Conservation (phyloP, 73 alveolate genomes). For the Vitrella brassicaformis region DNA sequence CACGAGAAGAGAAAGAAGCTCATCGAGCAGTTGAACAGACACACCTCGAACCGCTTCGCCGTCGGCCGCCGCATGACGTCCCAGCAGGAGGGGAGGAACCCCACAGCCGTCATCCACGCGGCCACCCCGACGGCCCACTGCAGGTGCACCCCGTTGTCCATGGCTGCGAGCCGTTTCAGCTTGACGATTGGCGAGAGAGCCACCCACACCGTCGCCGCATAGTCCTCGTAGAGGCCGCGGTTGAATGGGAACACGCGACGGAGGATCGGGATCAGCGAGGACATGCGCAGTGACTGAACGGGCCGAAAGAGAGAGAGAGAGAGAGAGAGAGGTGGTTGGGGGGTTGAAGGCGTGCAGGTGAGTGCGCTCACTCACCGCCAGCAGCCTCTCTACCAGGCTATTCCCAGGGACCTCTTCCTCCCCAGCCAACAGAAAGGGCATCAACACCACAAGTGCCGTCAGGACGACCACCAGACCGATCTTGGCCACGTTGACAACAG, state of each 20-base stretch:
- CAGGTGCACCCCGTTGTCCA: neutral
- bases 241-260: constrained; percentile 55
- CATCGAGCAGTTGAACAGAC: constrained; percentile 9
- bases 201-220: neutral
- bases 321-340: too few relatives aligned
- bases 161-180: neutral
- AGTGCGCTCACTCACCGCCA: too few relatives aligned
- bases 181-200: neutral
- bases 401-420: too few relatives aligned
- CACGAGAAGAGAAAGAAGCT: constrained; percentile 27
- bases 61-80: neutral
- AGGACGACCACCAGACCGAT: too few relatives aligned
- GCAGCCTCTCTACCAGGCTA: too few relatives aligned
- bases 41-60: neutral
- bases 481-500: too few relatives aligned
- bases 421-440: too few relatives aligned
- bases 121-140: neutral
- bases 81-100: neutral
- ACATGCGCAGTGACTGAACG: neutral
- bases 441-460: too few relatives aligned
- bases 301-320: neutral
- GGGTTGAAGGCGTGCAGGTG: neutral
- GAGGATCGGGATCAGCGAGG: constrained; percentile 8
- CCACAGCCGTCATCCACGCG: neutral
- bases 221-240: constrained; percentile 51